Evolutionary conservation across 306 rosid genomes (phyloP).

Genomic region (Acacia melanoxylon): DNA sequence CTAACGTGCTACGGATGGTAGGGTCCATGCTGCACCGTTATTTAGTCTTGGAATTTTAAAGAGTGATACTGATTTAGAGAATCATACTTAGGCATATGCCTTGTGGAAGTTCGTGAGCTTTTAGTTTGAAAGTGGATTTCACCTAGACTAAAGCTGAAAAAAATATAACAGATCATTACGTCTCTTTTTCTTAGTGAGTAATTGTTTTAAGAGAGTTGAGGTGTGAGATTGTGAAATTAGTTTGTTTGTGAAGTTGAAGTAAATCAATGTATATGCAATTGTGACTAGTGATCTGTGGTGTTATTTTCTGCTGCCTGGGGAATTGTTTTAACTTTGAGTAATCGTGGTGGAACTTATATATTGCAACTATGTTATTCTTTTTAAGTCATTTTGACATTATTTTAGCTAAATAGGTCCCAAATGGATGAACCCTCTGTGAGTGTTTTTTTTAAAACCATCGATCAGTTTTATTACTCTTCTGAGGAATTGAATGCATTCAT

Average conservation of each 20-base stretch:
- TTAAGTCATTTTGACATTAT: neutral
- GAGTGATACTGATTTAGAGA: conserved; percentile 2
- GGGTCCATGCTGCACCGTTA: neutral
- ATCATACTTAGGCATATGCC: neutral
- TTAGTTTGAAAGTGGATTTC: conserved; percentile 1
- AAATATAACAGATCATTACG: neutral
- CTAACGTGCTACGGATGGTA: neutral
- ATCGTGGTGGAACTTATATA: conserved; percentile 3
- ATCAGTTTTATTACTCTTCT: no score
- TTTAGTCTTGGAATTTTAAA: neutral
- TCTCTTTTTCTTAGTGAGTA: neutral
- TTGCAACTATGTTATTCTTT: neutral
- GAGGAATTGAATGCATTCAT: no score
- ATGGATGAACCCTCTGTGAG: no score
- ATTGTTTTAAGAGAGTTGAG: conserved; percentile 1
- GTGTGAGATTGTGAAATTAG: neutral
- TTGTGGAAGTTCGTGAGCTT: neutral
- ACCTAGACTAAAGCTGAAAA: neutral
- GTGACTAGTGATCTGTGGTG: neutral
- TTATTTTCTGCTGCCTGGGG: neutral
- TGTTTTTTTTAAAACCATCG: no score
- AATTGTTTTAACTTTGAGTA: neutral
- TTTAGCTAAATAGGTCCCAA: neutral
- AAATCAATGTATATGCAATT: neutral
- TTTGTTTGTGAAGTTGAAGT: neutral